Base-by-base conservation (phyloP, 495 filamentous ascomycete genomes). In the Patellaria atrata region DNA sequence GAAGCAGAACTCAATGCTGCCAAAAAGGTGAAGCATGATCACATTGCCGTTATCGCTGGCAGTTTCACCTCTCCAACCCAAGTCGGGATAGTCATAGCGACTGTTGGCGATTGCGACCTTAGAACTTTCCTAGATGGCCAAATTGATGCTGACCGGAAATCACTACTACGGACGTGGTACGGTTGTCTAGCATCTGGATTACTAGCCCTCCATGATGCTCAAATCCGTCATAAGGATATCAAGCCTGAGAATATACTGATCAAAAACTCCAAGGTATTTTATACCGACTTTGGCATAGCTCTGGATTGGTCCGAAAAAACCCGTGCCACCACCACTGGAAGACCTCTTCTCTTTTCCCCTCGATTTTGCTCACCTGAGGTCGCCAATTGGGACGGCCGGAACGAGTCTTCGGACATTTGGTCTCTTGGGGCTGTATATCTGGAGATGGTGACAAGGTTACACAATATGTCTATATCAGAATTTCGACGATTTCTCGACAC, bases 401-500 rank as follows among this genome's bases (percentile, higher is more conserved):
- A 54, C 37, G 30, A 15, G n/a, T 37, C 47, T 0, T 41, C 55
- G n/a, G 60, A 65, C 33, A 51, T 65, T 7, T 65, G 56, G 56
- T 59, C 59, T 6, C 48, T 65, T 1, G 61, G 61, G 2, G 54
- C 55, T 26, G 53, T 65, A 10, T 65, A 61, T 35, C 34, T 61
- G 1, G 58, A 63, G 15, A 63, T 63, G 48, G 37, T 39, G 0
- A 55, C 51, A 14, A 41, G 58, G n/a, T 41, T 61, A 20, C 41
- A 45, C 27, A 37, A 37, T 33, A 30, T 22, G 21, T 27, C 15
- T 9, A 20, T 30, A n/a, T 27, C 19, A 36, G 37, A 8, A 40
- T 19, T 31, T 45, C 32, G 12, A 36, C 22, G 24, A 37, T 13
- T 40, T 40, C 17, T 37, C 40, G 8, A 30, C 11, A 18, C 2